Base-by-base conservation (phyloP, 116 monocot species). In the Papilionanthe hybrid region DNA sequence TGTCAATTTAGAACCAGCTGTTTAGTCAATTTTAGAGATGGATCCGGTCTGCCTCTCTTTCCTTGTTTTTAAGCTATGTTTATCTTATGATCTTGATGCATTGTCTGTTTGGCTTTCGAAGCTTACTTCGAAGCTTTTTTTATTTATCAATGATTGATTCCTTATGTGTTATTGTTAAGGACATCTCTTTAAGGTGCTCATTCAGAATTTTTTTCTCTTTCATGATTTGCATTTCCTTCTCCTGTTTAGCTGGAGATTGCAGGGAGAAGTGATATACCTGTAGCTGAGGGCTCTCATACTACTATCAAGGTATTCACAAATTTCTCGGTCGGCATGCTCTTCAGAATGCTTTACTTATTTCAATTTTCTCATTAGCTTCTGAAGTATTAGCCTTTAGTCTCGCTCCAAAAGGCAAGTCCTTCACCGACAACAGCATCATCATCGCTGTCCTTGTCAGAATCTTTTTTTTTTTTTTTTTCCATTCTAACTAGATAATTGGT, bases 201-300 rank as follows among this genome's bases (percentile, higher is more conserved):
- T 27, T 27, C 12, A 48, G 2, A 75, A 28, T 49, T 75, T 25
- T 75, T 22, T 42, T 27, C 42, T 13, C 19, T 2, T 75, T 75
- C 20, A 75, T 75, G 49, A 75, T 49, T 49, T 50, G 2, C 49
- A 75, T 23, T 63, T 20, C 71, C 30, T 25, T 7, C 1, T 11
- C 3, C 2, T 53, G 20, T 72, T 79, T 86, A 98, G 98, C 81
- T 98, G 86, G 97, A 98, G 87, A 72, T 91, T 86, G 97, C 94
- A 77, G 97, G 78, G 67, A 84, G 97, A 81, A 83, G 6, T 79
- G 97, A 98, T 76, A 90, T 98, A 68, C 92, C 97, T 43, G 97
- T 98, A 48, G 92, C 92, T 41, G 97, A 98, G 86, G 94, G 97
- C 83, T 94, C 94, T 84, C 94, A 92, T 86, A 78, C 87, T 42